Conservation (phyloP, 805 yeast genomes). For the Wickerhamiella galacta region DNA sequence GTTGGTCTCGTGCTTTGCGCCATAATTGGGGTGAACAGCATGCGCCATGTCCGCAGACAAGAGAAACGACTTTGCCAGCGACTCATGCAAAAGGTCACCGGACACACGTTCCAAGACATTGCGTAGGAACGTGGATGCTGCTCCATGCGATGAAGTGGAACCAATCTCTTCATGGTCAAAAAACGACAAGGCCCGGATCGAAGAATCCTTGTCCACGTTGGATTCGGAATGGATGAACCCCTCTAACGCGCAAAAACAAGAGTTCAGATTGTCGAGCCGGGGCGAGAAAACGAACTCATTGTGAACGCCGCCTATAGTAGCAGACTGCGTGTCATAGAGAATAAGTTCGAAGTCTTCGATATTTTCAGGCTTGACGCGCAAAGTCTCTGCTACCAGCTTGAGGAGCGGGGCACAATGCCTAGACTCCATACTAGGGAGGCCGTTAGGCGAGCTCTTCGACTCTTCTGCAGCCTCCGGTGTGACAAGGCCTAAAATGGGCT, state of each 20-base stretch:
- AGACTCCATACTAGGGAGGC: conserved; percentile 44
- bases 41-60: conserved; percentile 94
- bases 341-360: conserved; percentile 85
- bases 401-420: conserved; percentile 68
- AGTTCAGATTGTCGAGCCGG: conserved; percentile 76
- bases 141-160: conserved; percentile 89
- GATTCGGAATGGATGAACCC: conserved; percentile 45
- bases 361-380: conserved; percentile 32
- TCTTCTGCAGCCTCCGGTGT: conserved; percentile 16
- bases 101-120: conserved; percentile 45
- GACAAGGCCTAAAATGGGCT: conserved; percentile 66
- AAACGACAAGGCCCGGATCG: conserved; percentile 55
- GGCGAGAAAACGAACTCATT: conserved; percentile 87
- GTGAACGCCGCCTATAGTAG: conserved; percentile 73
- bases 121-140: conserved; percentile 80
- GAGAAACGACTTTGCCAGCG: conserved; percentile 51
- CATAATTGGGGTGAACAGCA: conserved; percentile 89
- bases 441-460: conserved; percentile 36
- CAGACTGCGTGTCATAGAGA: conserved; percentile 68
- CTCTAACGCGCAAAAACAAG: conserved; percentile 64
- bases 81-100: conserved; percentile 22
- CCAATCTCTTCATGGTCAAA: conserved; percentile 97
- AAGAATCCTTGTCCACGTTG: conserved; percentile 23
- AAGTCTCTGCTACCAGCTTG: conserved; percentile 49
- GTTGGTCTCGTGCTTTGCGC: conserved; percentile 51